Base-by-base conservation (phyloP, 2,329 filamentous ascomycete species). In the Penicillium sp. region DNA sequence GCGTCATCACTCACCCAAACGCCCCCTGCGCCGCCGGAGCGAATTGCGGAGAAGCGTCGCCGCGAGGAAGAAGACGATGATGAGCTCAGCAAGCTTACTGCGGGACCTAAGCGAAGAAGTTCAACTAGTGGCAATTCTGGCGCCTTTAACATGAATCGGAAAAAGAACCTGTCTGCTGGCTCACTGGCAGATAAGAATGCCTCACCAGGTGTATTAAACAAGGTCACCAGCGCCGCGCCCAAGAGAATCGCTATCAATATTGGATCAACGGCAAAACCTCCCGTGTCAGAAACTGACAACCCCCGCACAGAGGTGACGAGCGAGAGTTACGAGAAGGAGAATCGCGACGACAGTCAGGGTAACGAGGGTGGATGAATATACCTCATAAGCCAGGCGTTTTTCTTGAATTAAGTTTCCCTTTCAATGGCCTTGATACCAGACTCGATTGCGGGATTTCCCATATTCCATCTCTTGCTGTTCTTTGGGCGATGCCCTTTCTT, bases 21-120 rank as follows among this genome's bases (percentile, higher is more conserved):
- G 15, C 26, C 56, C 13, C 84, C 24, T 26, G 24, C 24, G 9
- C 24, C 24, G 24, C 24, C 84, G 0, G 88, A 95, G 68, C 80
- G 88, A 47, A 71, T 95, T 17, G 85, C 88, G 0, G 88, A 95
- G 67, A 97, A 97, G 70, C 84, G 91, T 42, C 81, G 91, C 42
- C 81, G 93, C 38, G 73, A 77, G 60, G 90, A 95, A 64, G 91
- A 96, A 54, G 91, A 96, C 40, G 90, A 95, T 49, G 90, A 96
- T 57, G 88, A 91, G 62, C 72, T 97, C n/a, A 83, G 83, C 48
- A 95, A 93, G 69, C 77, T 96, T 60, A 82, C 87, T 56, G 65
- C 68, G 9, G 70, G 67, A 22, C 66, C 70, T 1, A 75, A 75
- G 57, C 67, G 74, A 45, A 66, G 73, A 51, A 74, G 70, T 51